Evolutionary conservation across 805 yeast species (phyloP).

Genomic region (Kluyveromyces aestuarii): DNA sequence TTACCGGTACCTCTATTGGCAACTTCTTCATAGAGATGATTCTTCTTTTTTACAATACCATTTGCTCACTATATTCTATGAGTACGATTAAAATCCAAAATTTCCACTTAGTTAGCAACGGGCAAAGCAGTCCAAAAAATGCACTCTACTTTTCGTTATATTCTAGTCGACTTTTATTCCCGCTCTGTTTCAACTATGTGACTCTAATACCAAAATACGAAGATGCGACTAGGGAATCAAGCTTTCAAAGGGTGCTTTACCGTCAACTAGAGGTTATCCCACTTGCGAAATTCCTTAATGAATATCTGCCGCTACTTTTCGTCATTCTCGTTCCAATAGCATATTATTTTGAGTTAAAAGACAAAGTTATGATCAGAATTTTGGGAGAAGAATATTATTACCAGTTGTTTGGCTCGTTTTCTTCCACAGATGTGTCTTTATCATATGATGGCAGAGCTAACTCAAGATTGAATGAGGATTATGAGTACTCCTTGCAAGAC

Average conservation of each 20-base stretch:
- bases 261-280: slow-evolving; percentile 23
- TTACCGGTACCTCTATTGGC: slow-evolving; percentile 13
- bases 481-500: slow-evolving; percentile 27
- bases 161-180: slow-evolving; percentile 26
- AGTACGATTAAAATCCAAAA: slow-evolving; percentile 25
- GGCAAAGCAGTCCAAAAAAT: slow-evolving; percentile 26
- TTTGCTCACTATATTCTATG: slow-evolving; percentile 25
- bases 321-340: slow-evolving; percentile 18
- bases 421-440: neutral
- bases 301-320: slow-evolving; percentile 21
- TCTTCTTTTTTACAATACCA: slow-evolving; percentile 20
- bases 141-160: slow-evolving; percentile 25
- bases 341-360: slow-evolving; percentile 22
- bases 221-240: slow-evolving; percentile 8
- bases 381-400: slow-evolving; percentile 28
- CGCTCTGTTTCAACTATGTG: slow-evolving; percentile 27
- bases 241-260: slow-evolving; percentile 21
- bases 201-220: slow-evolving; percentile 15
- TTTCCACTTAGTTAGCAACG: slow-evolving; percentile 26
- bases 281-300: slow-evolving; percentile 19
- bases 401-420: slow-evolving; percentile 21
- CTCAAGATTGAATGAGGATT: slow-evolving; percentile 35
- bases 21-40: slow-evolving; percentile 15
- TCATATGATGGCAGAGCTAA: slow-evolving; percentile 7
- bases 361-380: slow-evolving; percentile 19